Conservation (phyloP, 768 basidiomycete species). For the Mrakia blollopis region DNA sequence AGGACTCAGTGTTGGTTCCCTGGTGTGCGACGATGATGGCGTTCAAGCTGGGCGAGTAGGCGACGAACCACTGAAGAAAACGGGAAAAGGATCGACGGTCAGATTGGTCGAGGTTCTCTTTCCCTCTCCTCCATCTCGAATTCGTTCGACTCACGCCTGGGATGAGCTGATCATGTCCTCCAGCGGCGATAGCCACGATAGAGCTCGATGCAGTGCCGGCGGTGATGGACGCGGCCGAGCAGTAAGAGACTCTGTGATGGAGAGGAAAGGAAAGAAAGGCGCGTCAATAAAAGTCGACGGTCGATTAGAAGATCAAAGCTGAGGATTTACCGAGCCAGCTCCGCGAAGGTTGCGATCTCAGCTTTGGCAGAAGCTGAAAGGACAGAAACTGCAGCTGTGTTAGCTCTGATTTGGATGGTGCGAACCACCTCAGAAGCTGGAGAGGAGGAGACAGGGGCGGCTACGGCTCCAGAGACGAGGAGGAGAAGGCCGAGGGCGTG, state of each 20-base stretch:
- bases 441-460: not conserved
- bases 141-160: not conserved
- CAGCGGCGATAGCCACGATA: not conserved
- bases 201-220: not conserved
- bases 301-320: too few species aligned
- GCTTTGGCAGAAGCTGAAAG: not conserved
- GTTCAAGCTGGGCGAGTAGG: not conserved
- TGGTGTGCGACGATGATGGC: conserved; percentile 12
- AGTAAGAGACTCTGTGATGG: not conserved
- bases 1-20: not conserved
- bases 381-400: not conserved
- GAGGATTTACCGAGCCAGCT: not conserved
- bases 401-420: not conserved
- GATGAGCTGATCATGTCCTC: not conserved
- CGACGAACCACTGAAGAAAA: not conserved
- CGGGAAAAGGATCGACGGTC: not conserved
- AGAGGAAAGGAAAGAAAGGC: not conserved
- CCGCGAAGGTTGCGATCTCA: not conserved
- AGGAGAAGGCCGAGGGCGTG: not conserved
- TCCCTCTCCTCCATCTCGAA: not conserved
- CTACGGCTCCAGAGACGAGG: not conserved
- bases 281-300: not conserved
- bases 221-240: not conserved
- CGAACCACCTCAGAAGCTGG: not conserved
- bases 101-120: not conserved